Conservation (phyloP, 805 yeast genomes). For the Candida montana region DNA sequence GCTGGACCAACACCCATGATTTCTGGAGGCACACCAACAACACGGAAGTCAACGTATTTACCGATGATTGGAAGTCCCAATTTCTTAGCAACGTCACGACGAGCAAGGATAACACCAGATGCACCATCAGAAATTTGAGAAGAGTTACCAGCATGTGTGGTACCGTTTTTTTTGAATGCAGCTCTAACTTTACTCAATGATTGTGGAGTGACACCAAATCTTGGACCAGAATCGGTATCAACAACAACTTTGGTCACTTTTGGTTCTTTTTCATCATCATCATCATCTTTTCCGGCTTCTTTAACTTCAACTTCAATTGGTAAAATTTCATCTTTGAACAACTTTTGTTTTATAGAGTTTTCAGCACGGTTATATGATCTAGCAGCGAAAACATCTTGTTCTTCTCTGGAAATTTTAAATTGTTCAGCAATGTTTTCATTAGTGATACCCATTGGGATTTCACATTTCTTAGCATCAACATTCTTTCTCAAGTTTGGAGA, state of each 20-base stretch:
- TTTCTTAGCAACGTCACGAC: slow-evolving; percentile 78
- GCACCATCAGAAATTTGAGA: slow-evolving; percentile 97
- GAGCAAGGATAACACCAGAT: slow-evolving; percentile 79
- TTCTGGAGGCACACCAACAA: slow-evolving; percentile 94
- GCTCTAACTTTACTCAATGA: slow-evolving; percentile 74
- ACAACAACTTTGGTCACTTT: slow-evolving; percentile 32
- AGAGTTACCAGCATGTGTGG: slow-evolving; percentile 94
- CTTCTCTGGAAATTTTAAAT: slow-evolving; percentile 57
- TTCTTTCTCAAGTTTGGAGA: slow-evolving; percentile 43
- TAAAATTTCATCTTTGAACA: slow-evolving; percentile 84
- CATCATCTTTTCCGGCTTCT: slow-evolving; percentile 47
- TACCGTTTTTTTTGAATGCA: slow-evolving; percentile 75
- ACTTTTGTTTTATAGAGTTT: slow-evolving; percentile 60
- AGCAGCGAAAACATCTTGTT: slow-evolving; percentile 90
- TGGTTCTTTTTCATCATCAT: slow-evolving; percentile 33
- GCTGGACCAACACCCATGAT: slow-evolving; percentile 99
- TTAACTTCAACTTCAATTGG: slow-evolving; percentile 64
- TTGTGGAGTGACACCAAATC: slow-evolving; percentile 77
- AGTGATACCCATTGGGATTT: slow-evolving; percentile 95
- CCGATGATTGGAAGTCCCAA: slow-evolving; percentile 69
- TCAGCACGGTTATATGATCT: slow-evolving; percentile 81
- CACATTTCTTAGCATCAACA: slow-evolving; percentile 60
- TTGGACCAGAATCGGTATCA: slow-evolving; percentile 83
- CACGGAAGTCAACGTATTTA: slow-evolving; percentile 71
- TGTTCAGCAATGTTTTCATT: slow-evolving; percentile 81